Conservation (phyloP, 108 stramenopile genomes). For the Cyclotella baltica region DNA sequence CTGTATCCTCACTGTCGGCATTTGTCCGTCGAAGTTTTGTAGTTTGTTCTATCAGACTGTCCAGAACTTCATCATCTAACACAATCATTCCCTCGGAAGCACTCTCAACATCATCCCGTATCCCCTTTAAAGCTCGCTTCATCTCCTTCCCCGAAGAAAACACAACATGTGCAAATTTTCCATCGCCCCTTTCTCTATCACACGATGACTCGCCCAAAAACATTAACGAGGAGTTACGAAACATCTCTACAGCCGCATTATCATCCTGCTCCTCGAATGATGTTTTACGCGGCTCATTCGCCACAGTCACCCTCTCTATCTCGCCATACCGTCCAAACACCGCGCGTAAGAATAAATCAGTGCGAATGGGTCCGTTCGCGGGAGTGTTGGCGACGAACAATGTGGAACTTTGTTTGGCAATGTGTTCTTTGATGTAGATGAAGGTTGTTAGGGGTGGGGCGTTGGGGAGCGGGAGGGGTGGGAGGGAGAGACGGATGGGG, state of each 20-base stretch:
- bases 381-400: conserved; percentile 90
- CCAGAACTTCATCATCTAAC: conserved; percentile 28
- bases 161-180: conserved; percentile 84
- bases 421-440: conserved; percentile 83
- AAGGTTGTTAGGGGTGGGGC: conserved; percentile 55
- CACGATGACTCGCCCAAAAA: conserved; percentile 21
- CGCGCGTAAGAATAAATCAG: conserved; percentile 62
- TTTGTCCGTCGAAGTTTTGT: conserved; percentile 17
- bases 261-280: neutral
- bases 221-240: conserved; percentile 40
- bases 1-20: conserved; percentile 43
- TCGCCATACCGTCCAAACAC: conserved; percentile 80
- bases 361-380: conserved; percentile 69
- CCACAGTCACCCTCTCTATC: conserved; percentile 74
- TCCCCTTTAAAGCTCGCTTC: conserved; percentile 58
- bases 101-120: conserved; percentile 58
- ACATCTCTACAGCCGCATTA: conserved; percentile 26
- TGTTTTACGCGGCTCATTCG: conserved; percentile 69
- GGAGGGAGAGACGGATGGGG: conserved; percentile 75
- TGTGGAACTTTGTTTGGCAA: conserved; percentile 49
- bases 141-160: conserved; percentile 73
- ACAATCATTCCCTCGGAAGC: neutral
- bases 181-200: conserved; percentile 52
- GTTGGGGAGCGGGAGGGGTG: conserved; percentile 18
- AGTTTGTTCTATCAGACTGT: conserved; percentile 31